Base-by-base conservation (phyloP, 2,329 filamentous ascomycete species). In the Trematosphaeria pertusa region DNA sequence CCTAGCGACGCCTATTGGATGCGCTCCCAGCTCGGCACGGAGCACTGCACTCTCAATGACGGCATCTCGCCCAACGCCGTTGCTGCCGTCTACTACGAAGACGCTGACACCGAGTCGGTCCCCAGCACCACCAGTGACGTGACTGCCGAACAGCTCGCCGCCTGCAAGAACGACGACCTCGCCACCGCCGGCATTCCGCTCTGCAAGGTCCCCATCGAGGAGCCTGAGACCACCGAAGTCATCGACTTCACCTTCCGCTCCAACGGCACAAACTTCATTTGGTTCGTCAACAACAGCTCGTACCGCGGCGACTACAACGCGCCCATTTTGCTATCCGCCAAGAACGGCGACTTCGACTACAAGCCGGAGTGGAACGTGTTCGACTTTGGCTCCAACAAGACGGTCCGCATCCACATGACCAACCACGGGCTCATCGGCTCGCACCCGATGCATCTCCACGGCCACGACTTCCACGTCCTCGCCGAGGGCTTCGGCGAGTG, bases 41-140 rank as follows among this genome's bases (percentile, higher is more conserved):
- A 48, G 8, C 49, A 52, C 37, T 57, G 54, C 24, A 58, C 49
- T 5, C 50, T 60, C 12, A 54, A 38, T 24, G 41, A 53, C 5
- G 49, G 50, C 7, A 41, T 57, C 38, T 57, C 57, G 2, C 60
- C 60, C 1, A 58, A 59, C 19, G 61, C 59, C 26, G 42, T 59
- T 0, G 87, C 86, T 0, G 82, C 79, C 8, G 77, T 90, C 40
- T 87, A 86, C 71, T 90, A 89, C 65, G 76, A 86, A 33, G 61
- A 75, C 8, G 81, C 83, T 7, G 75, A 87, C 58, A 75, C 73
- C 1, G 71, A 66, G 34, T 65, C 72, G 14, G 46, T 74, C 2
- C 87, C 86, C 0, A 73, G 46, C 7, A 46, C 67, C 3, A 83
- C 78, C 31, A 57, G 58, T 2, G 38, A 47, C 17, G 58, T 59